These are phyloP conservation scores for Lodderomyces oxycetoniae DNA, from an alignment of 1,139 yeast species.

Conservation along the genomic window DNA sequence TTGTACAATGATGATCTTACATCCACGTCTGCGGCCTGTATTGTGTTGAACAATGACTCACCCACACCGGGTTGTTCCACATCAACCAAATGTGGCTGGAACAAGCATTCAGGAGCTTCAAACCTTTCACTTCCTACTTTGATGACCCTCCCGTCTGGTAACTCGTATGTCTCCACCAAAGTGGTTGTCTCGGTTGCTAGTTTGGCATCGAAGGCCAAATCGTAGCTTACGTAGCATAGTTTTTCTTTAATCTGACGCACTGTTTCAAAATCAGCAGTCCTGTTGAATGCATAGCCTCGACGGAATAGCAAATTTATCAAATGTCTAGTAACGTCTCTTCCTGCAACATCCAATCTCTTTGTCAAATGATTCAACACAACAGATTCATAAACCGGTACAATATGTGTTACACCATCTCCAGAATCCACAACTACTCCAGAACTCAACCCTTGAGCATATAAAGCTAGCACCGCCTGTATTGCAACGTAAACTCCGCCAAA, in stretches of 20 bases:
- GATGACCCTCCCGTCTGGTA: slow-evolving; percentile 94
- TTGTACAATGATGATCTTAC: slow-evolving; percentile 82
- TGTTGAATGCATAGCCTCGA: slow-evolving; percentile 95
- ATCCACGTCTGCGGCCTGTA: slow-evolving; percentile 93
- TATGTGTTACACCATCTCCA: slow-evolving; percentile 84
- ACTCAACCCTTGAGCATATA: slow-evolving; percentile 94
- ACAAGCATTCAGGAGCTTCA: slow-evolving; percentile 97
- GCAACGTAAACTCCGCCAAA: slow-evolving; percentile 98
- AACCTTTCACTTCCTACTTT: slow-evolving; percentile 94
- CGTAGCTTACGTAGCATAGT: slow-evolving; percentile 91
- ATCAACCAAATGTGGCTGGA: slow-evolving; percentile 96
- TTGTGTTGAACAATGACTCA: slow-evolving; percentile 83
- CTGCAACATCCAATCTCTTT: slow-evolving; percentile 91
- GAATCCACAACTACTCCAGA: slow-evolving; percentile 99
- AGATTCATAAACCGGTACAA: slow-evolving; percentile 96
- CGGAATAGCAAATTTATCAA: slow-evolving; percentile 84
- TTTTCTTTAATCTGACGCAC: slow-evolving; percentile 97
- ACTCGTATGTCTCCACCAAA: slow-evolving; percentile 82
- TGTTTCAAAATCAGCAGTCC: slow-evolving; percentile 98
- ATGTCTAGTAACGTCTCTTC: slow-evolving; percentile 95
- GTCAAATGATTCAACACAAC: slow-evolving; percentile 93
- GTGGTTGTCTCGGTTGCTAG: slow-evolving; percentile 92
- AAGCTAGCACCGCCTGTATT: slow-evolving; percentile 94
- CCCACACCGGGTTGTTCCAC: slow-evolving; percentile 97
- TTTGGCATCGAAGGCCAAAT: slow-evolving; percentile 81